Evolutionary conservation across 2,329 filamentous ascomycete species (phyloP).

Genomic region (Talaromyces funiculosus): DNA sequence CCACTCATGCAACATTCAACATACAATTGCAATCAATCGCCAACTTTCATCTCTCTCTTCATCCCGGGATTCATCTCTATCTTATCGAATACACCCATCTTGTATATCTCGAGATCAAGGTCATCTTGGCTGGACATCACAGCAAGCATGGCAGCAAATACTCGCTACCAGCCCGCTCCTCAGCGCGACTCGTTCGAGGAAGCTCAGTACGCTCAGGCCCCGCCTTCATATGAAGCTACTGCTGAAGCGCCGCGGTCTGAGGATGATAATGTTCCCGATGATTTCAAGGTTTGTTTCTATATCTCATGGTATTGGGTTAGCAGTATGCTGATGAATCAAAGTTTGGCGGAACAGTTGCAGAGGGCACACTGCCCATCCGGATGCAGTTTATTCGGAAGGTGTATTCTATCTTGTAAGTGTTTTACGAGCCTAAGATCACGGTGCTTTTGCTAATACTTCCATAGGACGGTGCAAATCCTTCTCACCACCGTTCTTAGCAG

Average conservation of each 20-base stretch:
- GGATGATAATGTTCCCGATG: slow-evolving; percentile 88
- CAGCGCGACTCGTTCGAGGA: slow-evolving; percentile 83
- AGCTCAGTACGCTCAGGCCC: slow-evolving; percentile 64
- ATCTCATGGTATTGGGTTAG: not conserved
- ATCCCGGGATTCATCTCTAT: not conserved
- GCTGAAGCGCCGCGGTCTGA: slow-evolving; percentile 63
- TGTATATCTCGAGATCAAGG: not conserved
- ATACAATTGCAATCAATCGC: no score
- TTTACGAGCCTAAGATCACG: not conserved
- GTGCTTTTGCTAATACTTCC: not conserved
- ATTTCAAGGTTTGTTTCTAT: slow-evolving; percentile 69
- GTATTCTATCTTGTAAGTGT: slow-evolving; percentile 76
- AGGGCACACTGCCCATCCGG: slow-evolving; percentile 89
- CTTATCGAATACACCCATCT: not conserved
- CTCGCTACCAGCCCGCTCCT: slow-evolving; percentile 77
- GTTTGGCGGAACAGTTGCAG: slow-evolving; percentile 89
- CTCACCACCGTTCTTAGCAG: slow-evolving; percentile 74
- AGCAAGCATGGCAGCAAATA: slow-evolving; percentile 60
- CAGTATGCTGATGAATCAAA: slow-evolving; percentile 30
- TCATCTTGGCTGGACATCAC: not conserved
- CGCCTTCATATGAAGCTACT: slow-evolving; percentile 55
- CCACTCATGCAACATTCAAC: slow-evolving; percentile 1
- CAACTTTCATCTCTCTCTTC: not conserved
- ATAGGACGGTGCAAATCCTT: slow-evolving; percentile 78
- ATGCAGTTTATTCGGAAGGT: slow-evolving; percentile 98